Evolutionary conservation across 163 green algal genomes (phyloP).

Genomic region (Trebouxia gelatinosa): DNA sequence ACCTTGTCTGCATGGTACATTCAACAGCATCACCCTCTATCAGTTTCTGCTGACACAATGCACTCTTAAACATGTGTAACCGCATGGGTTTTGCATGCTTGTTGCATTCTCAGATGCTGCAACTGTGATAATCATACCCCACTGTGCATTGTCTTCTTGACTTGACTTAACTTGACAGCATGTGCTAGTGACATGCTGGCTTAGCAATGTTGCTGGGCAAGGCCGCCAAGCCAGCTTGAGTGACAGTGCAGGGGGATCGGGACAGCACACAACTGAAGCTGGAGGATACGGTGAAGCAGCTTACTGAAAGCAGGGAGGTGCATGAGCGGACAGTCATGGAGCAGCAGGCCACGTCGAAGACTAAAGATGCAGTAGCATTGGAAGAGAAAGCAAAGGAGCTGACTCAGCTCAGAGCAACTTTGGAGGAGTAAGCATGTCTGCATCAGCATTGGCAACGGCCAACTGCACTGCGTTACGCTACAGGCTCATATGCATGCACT

Average conservation of each 20-base stretch:
- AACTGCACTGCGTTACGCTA: no score
- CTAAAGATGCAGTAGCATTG: constrained; percentile 50
- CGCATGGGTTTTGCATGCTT: no score
- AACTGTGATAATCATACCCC: no score
- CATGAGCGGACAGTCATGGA: constrained; percentile 57
- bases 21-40: not conserved
- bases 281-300: constrained; percentile 40
- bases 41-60: not conserved
- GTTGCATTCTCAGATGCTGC: no score
- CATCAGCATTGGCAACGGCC: not conserved
- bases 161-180: no score
- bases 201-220: not conserved
- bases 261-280: constrained; percentile 38
- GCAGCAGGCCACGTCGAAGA: constrained; percentile 60
- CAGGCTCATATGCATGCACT: no score
- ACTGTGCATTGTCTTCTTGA: no score
- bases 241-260: constrained; percentile 6
- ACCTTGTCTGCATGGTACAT: not conserved
- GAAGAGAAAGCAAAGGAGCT: constrained; percentile 61
- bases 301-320: constrained; percentile 38
- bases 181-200: not conserved
- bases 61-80: no score
- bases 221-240: not conserved
- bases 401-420: constrained; percentile 40
- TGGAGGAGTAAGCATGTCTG: not conserved